Base-by-base conservation (phyloP, 2,329 filamentous ascomycete genomes). In the Colletotrichum limetticola region DNA sequence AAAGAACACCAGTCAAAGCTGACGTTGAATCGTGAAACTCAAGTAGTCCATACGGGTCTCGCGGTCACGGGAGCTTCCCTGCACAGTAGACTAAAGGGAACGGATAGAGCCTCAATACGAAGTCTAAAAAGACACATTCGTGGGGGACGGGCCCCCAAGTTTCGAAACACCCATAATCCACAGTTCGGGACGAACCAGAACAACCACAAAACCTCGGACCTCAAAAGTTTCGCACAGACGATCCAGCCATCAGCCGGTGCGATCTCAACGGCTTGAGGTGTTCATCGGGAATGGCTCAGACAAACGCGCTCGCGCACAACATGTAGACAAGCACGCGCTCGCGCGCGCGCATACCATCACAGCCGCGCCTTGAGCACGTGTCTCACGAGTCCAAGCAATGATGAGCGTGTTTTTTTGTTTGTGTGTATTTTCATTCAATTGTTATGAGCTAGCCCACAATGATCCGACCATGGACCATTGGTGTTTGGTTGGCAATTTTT, bases 371-470 rank as follows among this genome's bases (percentile, higher is more conserved):
- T 12, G 61, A 37, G 19, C 55, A 53, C 71, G 71, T 73, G 49
- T 32, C 46, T 35, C 55, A 9, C 19, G 19, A 58, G 60, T 57
- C 62, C 62, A 57, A 57, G 60, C 28, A 22, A 26, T 16, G 11
- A 24, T 57, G 66, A 53, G 55, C 46, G 56, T 35, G 26, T 35
- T 59, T n/a, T 59, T 52, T 69, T 55, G 32, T 72, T 66, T 66
- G 55, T 61, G 66, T 73, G 71, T 71, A 73, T 71, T 72, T 74
- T 74, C 62, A 62, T 67, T 68, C 32, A 64, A 63, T 59, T 59
- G 57, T 49, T 74, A 72, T 74, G 71, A 72, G 71, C 68, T 71
- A 72, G 68, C 68, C 68, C 52, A 63, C 30, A 74, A 58, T 57
- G 68, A 66, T 74, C 57, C 57, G 58, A 52, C 63, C 57, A 63